Base-by-base conservation (phyloP, 306 rosid genomes). In the Cicer judaicum region DNA sequence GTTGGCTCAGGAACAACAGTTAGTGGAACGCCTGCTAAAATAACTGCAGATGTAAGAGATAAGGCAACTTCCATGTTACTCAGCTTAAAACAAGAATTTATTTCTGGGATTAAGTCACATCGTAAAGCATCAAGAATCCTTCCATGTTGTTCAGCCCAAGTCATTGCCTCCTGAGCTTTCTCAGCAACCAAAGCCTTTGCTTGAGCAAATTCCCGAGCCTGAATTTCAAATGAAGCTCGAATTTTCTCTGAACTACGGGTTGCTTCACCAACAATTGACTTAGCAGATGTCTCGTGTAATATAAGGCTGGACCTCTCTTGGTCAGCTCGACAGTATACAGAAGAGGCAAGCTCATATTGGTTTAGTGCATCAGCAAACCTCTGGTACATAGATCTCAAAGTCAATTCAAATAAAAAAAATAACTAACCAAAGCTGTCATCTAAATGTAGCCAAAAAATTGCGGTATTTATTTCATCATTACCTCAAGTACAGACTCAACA, bases 1-100 rank as follows among this genome's bases (percentile, higher is more conserved):
- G 98, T 93, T 70, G 98, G 98, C 85, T 93, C 98, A n/a, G 98
- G 98, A 87, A 93, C 98, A 79, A 93, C 85, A 69, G 97, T 91
- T 71, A 93, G 80, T 65, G 98, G 98, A 82, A 93, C 92, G 18
- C 98, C 98, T 36, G 98, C 96, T 72, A 81, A 84, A 55, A 43
- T 76, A 79, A 93, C 98, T 2, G 98, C 97, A 65, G 98, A 87
- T 34, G 87, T 89, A 76, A 93, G 97, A 78, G 98, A 93, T 75
- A 91, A 80, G 71, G 83, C 90, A 65, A 86, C 89, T 81, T 78
- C 87, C 87, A 84, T 78, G 63, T 77, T 77, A 70, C 87, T 81
- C 83, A 85, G 84, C 78, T 89, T 88, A 57, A 78, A 71, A 64
- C 29, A 42, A 75, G 81, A 68, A 84, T 65, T 88, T 57, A 87